Evolutionary conservation across 306 rosid genomes (phyloP).

Genomic region (Amphicarpaea edgeworthii): DNA sequence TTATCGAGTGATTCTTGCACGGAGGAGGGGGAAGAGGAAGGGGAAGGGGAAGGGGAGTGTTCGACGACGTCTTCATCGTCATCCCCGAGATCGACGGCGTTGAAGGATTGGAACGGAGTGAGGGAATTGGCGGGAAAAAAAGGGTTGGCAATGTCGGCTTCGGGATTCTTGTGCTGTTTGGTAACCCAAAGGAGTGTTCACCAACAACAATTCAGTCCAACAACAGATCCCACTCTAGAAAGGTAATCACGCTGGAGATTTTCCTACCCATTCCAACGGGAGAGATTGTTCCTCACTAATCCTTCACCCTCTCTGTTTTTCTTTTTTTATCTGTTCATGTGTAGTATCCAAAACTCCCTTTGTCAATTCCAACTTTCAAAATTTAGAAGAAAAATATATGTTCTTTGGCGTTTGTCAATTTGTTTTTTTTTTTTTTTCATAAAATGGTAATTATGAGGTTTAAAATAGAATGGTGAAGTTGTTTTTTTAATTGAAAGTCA

Average conservation of each 20-base stretch:
- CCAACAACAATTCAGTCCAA: conserved; percentile 35
- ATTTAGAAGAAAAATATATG: not conserved
- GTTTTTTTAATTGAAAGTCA: too few species aligned
- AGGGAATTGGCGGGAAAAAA: conserved; percentile 66
- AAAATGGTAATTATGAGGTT: too few species aligned
- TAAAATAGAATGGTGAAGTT: not conserved
- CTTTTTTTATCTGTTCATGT: not conserved
- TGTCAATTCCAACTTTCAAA: conserved; percentile 17
- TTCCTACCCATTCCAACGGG: not conserved
- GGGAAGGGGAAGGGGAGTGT: conserved; percentile 63
- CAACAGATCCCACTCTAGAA: conserved; percentile 9
- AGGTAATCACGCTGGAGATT: conserved; percentile 47
- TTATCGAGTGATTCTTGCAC: conserved; percentile 48
- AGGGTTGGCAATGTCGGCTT: conserved; percentile 40
- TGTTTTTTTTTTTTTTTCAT: not conserved
- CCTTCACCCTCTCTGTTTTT: not conserved
- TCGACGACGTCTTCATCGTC: conserved; percentile 57
- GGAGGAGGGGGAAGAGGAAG: conserved; percentile 55
- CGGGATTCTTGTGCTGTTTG: conserved; percentile 80
- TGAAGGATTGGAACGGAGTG: conserved; percentile 69
- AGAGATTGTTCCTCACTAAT: not conserved
- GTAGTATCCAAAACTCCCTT: not conserved
- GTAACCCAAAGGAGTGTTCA: conserved; percentile 47
- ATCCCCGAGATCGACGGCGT: conserved; percentile 44
- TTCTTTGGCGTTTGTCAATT: not conserved